These are phyloP conservation scores for Podaxis sp. DNA, from an alignment of 768 basidiomycete species.

Conservation along the genomic window DNA sequence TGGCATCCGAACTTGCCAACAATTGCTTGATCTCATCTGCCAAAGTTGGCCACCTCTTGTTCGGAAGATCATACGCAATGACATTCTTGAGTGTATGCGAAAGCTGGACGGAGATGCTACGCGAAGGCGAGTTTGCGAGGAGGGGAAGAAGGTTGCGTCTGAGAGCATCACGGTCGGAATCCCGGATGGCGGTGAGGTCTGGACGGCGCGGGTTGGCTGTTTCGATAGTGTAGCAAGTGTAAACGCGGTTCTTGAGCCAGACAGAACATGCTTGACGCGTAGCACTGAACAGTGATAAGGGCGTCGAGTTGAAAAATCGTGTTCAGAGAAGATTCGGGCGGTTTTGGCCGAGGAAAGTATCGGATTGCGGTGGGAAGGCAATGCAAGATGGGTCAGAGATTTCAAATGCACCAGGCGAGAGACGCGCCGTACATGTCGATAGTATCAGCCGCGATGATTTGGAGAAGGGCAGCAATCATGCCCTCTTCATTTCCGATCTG, in stretches of 20 bases:
- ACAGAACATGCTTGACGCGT: constrained; percentile 85
- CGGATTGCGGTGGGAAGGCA: background rate
- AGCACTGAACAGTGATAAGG: constrained; percentile 41
- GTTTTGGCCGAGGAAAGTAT: background rate
- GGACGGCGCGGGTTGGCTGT: constrained; percentile 39
- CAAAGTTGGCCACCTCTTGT: constrained; percentile 65
- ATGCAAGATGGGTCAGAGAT: constrained; percentile 1
- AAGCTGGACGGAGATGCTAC: constrained; percentile 74
- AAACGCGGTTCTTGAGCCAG: constrained; percentile 89
- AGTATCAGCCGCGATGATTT: constrained; percentile 78
- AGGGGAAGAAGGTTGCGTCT: constrained; percentile 67
- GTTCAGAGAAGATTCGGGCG: background rate
- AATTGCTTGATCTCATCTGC: constrained; percentile 67
- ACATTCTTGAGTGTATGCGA: constrained; percentile 72
- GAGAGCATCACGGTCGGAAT: constrained; percentile 73
- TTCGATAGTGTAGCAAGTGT: constrained; percentile 60
- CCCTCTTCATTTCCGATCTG: constrained; percentile 82
- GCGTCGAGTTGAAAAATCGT: background rate
- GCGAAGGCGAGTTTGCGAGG: constrained; percentile 65
- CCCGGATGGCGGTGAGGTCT: constrained; percentile 61
- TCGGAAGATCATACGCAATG: constrained; percentile 74
- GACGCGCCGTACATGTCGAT: constrained; percentile 70
- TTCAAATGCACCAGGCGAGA: constrained; percentile 13
- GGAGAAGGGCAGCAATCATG: constrained; percentile 78
- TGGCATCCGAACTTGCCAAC: constrained; percentile 61